Base-by-base conservation (phyloP, 352 stramenopile genomes). In the Nothophytophthora sp. region DNA sequence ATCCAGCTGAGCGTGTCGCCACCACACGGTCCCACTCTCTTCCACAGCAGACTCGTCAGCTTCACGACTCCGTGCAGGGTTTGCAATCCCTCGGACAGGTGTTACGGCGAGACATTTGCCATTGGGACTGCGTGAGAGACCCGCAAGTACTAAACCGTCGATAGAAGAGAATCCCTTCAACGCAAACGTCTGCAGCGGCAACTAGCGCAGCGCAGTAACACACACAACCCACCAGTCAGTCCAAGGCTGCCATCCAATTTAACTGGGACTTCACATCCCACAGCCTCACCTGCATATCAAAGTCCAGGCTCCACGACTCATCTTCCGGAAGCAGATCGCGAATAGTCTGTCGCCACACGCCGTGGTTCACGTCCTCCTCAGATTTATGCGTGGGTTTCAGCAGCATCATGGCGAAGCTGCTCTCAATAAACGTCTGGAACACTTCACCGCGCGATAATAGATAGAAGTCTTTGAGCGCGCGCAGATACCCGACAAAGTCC, bases 401-500 rank as follows among this genome's bases (percentile, higher is more conserved):
- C 0, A 64, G 50, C 78, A 93, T 90, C 38, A 85, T 54, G 4
- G 67, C 50, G 32, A 69, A 75, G 50, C 63, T 88, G 2, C 74
- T 65, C 32, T 93, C 80, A 30, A 93, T 70, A 11, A 93, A 73
- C 27, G 78, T 69, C 50, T 91, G 78, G 37, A 90, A 90, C 11
- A 93, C 39, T 48, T 90, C 83, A 5, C 83, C 83, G 15, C 78
- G 72, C 2, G 75, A 65, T 3, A 90, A 34, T 20, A 93, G 38
- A 42, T 88, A 93, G 49, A 87, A 88, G 0, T 69, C 60, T 45
- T 90, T 90, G 13, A 93, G 51, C 6, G 67, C 52, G 22, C 71
- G 63, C 20, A 89, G 46, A 39, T 76, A 84, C 9, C 66, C 55
- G 2, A 85, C 68, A 53, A 93, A 93, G 10, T 82, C 49, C 3